phyloP scores from a whole-genome alignment of 192 early-diverging fungal genomes.

The Coemansia furcata region DNA sequence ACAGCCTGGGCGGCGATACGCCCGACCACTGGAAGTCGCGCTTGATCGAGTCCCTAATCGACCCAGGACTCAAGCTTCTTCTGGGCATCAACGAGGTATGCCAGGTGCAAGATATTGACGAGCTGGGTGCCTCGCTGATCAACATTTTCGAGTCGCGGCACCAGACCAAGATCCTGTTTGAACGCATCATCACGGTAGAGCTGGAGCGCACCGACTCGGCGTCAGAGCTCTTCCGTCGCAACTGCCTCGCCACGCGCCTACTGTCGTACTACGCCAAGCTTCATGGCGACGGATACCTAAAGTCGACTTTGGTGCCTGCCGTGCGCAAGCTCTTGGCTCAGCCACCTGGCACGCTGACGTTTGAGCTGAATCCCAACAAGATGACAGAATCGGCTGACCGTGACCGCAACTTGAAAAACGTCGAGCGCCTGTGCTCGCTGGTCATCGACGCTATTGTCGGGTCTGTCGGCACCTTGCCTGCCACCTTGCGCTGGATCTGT shows the following conservation, averaged over 20 bases:
- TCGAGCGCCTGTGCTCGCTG: conserved; percentile 68
- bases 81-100: conserved; percentile 83
- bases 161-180: conserved; percentile 69
- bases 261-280: conserved; percentile 80
- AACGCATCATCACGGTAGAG: conserved; percentile 80
- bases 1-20: conserved; percentile 70
- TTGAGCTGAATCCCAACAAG: conserved; percentile 87
- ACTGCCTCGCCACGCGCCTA: conserved; percentile 87
- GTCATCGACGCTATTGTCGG: conserved; percentile 84
- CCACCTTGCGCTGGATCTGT: conserved; percentile 76
- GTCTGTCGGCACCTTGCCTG: conserved; percentile 68
- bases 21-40: conserved; percentile 77
- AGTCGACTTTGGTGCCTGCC: conserved; percentile 75
- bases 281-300: conserved; percentile 78
- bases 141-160: conserved; percentile 77
- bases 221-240: conserved; percentile 86
- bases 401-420: conserved; percentile 74
- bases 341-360: conserved; percentile 69
- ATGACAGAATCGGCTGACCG: conserved; percentile 64
- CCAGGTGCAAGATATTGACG: conserved; percentile 84
- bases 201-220: conserved; percentile 80
- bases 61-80: conserved; percentile 72
- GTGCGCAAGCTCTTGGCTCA: conserved; percentile 66
- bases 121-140: conserved; percentile 74
- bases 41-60: conserved; percentile 72